A percentile compares a stretch with the other conserved stretches of the same genome.
Conservation (phyloP, 768 basidiomycete species). For the Kwoniella bestiolae region DNA sequence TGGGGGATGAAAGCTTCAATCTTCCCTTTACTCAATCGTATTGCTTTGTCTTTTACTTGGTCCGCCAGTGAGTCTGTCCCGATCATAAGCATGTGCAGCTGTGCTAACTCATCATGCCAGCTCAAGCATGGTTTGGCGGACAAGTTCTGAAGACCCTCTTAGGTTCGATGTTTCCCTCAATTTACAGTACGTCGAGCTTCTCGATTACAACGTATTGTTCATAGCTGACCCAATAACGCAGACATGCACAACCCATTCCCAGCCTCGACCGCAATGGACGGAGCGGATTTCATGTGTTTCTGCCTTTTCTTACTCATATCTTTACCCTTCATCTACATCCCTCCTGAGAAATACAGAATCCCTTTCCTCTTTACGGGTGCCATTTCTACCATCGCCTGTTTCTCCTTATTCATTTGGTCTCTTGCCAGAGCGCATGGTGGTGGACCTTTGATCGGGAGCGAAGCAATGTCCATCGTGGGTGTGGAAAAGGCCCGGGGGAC, state of each 20-base stretch:
- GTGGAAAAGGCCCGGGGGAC: slow-evolving; percentile 32
- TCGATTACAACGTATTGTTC: not conserved
- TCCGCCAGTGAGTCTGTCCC: slow-evolving; percentile 22
- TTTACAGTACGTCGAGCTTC: slow-evolving; percentile 35
- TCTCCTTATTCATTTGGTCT: slow-evolving; percentile 44
- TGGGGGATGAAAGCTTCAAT: slow-evolving; percentile 35
- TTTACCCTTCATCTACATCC: slow-evolving; percentile 37
- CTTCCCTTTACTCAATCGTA: slow-evolving; percentile 29
- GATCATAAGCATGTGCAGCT: not conserved
- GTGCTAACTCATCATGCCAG: not conserved
- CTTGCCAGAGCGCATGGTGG: slow-evolving; percentile 33
- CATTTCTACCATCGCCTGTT: slow-evolving; percentile 31
- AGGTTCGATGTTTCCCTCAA: slow-evolving; percentile 22
- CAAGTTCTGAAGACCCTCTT: slow-evolving; percentile 20
- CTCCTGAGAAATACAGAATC: slow-evolving; percentile 46
- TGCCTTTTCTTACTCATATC: slow-evolving; percentile 43
- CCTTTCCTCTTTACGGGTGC: slow-evolving; percentile 38
- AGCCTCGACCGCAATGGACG: slow-evolving; percentile 36
- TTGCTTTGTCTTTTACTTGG: slow-evolving; percentile 25
- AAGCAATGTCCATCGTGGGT: slow-evolving; percentile 25
- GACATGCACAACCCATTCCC: slow-evolving; percentile 46
- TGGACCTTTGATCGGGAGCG: slow-evolving; percentile 40
- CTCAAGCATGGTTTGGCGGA: slow-evolving; percentile 36
- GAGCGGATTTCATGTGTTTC: slow-evolving; percentile 46
- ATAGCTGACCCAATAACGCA: not conserved